Evolutionary conservation across 495 filamentous ascomycete species (phyloP), one percentile per base, ranked within the genome.

Genomic region (Xylaria castorea): DNA sequence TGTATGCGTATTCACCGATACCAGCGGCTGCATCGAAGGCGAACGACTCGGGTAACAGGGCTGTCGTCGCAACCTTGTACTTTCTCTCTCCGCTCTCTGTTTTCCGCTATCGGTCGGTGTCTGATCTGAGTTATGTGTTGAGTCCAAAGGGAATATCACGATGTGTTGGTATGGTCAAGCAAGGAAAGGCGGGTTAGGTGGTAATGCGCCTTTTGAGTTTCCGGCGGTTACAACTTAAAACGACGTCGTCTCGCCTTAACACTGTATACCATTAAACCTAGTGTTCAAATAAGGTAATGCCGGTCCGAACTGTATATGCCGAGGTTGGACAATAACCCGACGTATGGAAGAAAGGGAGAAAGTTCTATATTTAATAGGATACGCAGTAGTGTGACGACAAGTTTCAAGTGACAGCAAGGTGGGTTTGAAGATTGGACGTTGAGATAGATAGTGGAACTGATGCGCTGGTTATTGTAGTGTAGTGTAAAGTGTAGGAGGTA

Each of bases 1-100:
- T 74, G 86, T 81, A 80, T 87, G 81, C 81, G 85, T 88, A 76
- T 88, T 81, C 72, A 89, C 80, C 42, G 84, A 85, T 73, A 89
- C 77, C 74, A 87, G 78, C 25, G 84, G 83, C 76, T 77, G 79
- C 85, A 87, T 85, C 78, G 79, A 78, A 55, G 38, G 25, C 51
- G 63, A 67, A 73, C 58, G 60, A 20, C 42, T 65, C 32, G 32
- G 16, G 46, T 58, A 66, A 38, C 44, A 58, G 55, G 27, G 64
- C 32, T 9, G 38, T 65, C 22, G 44, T 53, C 30, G 64, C 30
- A 53, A 66, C 57, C 50, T 22, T 34, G 64, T 40, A 57, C 38
- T 36, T 42, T 70, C 30, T 8, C 42, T 30, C 58, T 48, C 27
- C 42, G 22, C 20, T 40, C 51, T 70, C 50, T 57, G 38, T 66